phyloP scores from a whole-genome alignment of 139 green algal species.

The Zygnema circumcarinatum region DNA sequence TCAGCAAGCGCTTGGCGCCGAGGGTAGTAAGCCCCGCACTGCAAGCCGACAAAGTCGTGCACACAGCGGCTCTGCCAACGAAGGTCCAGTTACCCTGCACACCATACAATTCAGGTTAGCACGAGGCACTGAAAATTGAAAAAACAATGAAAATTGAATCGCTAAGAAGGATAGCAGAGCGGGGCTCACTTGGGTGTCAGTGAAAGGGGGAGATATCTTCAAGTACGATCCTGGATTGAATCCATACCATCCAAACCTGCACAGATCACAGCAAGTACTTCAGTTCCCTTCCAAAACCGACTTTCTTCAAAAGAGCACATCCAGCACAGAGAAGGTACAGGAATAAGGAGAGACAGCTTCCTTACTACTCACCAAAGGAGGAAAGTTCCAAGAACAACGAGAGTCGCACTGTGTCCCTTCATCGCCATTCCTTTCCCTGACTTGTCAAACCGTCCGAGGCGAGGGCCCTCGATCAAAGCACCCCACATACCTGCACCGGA shows the following conservation, averaged over 20 bases:
- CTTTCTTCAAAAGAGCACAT: too few relatives aligned
- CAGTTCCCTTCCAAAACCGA: too few relatives aligned
- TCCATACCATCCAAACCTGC: slow-evolving; percentile 79
- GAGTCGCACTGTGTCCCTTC: slow-evolving; percentile 74
- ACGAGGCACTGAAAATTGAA: not conserved
- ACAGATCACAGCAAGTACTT: not conserved
- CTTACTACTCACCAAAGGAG: slow-evolving; percentile 73
- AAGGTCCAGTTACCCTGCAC: slow-evolving; percentile 52
- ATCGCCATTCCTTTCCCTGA: slow-evolving; percentile 66
- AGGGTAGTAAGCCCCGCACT: slow-evolving; percentile 70
- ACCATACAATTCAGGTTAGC: not conserved
- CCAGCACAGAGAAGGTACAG: too few relatives aligned
- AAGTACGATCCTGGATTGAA: slow-evolving; percentile 78
- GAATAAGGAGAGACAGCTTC: too few relatives aligned
- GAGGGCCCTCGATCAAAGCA: slow-evolving; percentile 83
- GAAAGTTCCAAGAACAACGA: slow-evolving; percentile 74
- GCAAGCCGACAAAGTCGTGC: slow-evolving; percentile 74
- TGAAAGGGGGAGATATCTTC: slow-evolving; percentile 55
- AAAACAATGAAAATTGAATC: not conserved
- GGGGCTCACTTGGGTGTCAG: slow-evolving; percentile 27
- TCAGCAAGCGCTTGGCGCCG: slow-evolving; percentile 52
- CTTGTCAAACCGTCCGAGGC: slow-evolving; percentile 88
- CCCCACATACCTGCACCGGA: slow-evolving; percentile 63
- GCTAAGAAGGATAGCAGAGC: not conserved
- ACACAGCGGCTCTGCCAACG: slow-evolving; percentile 68